Evolutionary conservation across 2,329 filamentous ascomycete genomes (phyloP), one percentile per base, ranked within the genome.

Genomic region (Phyllosticta capitalensis): DNA sequence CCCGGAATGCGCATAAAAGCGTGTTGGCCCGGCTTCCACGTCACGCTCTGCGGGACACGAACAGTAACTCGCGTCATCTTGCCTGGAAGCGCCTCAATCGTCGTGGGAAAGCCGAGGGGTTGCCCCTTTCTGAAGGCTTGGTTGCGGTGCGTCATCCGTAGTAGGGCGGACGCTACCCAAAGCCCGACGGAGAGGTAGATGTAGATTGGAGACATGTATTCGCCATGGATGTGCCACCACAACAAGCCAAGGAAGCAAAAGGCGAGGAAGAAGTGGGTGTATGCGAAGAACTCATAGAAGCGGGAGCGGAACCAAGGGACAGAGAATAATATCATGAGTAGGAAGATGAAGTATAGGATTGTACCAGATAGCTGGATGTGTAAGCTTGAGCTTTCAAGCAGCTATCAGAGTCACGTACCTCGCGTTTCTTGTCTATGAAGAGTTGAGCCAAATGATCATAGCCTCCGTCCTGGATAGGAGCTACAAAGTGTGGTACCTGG

Each of bases 11-110:
- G 65, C 12, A 72, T 51, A 59, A 66, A 66, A 80, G 84, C 83
- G 83, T 87, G 68, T 80, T 87, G 77, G 81, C 85, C 71, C 81
- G 83, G 61, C 78, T 56, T 63, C 62, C 67, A 70, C 9, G 24
- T 63, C 3, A 67, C 61, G 2, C 55, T 55, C 10, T 30, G 56
- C 4, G 65, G 65, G 22, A 66, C 64, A 1, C 58, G 12, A 10
- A 71, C 58, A 14, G 61, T 56, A 4, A 71, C 54, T 20, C 62
- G 55, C n/a, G 62, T 65, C 49, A 68, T 65, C 38, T 65, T 61
- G 2, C 64, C 67, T 5, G 63, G 64, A 3, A 67, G 61, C 22
- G 58, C 45, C 26, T 63, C 63, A 7, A 67, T 38, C 3, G 63
- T 63, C 12, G 65, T 64, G 9, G 66, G 64, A 51, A 58, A 68